Evolutionary conservation across 2,329 filamentous ascomycete species (phyloP).

Genomic region (Fusarium sp.): DNA sequence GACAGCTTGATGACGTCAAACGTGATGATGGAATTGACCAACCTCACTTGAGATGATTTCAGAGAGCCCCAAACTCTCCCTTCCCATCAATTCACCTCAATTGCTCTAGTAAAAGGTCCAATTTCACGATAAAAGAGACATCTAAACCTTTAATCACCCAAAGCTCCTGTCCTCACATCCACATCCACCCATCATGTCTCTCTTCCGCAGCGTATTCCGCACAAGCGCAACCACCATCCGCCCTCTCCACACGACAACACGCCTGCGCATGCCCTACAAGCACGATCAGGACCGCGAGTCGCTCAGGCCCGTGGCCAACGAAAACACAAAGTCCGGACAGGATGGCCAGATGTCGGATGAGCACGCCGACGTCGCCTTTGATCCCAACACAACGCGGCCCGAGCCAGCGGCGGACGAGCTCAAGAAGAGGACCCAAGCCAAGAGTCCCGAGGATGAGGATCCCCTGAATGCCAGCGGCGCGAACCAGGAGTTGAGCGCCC

Average conservation of each 20-base stretch:
- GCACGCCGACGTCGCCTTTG: slow-evolving; percentile 70
- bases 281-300: slow-evolving; percentile 66
- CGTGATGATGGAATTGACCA: neutral
- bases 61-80: neutral
- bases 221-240: slow-evolving; percentile 36
- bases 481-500: slow-evolving; percentile 55
- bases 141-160: neutral
- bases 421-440: slow-evolving; percentile 50
- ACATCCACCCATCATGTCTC: slow-evolving; percentile 26
- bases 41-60: slow-evolving; percentile 3
- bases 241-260: slow-evolving; percentile 48
- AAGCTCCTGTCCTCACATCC: neutral
- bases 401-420: slow-evolving; percentile 67
- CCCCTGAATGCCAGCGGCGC: slow-evolving; percentile 57
- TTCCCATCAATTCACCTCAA: slow-evolving; percentile 12
- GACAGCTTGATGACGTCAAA: slow-evolving; percentile 35
- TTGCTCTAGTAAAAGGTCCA: neutral
- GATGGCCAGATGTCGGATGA: slow-evolving; percentile 67
- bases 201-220: slow-evolving; percentile 35
- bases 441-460: slow-evolving; percentile 33
- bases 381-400: slow-evolving; percentile 72
- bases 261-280: slow-evolving; percentile 54
- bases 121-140: neutral
- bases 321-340: slow-evolving; percentile 73
- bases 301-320: slow-evolving; percentile 70